phyloP scores from a whole-genome alignment of 2,329 filamentous ascomycete genomes.

The Hymenotorrendiella dingleyae region DNA sequence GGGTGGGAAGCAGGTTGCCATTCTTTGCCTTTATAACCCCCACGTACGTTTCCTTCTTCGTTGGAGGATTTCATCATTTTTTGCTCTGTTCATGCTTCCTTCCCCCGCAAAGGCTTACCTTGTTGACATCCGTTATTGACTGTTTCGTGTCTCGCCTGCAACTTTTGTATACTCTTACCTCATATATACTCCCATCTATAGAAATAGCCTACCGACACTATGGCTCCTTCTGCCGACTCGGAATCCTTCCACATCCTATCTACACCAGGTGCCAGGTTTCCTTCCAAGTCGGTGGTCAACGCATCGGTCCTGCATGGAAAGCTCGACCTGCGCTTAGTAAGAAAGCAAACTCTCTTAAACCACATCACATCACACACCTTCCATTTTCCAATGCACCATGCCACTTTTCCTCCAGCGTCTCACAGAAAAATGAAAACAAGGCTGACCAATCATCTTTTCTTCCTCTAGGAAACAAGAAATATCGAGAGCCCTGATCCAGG shows the following conservation, averaged over 20 bases:
- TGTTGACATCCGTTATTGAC: constrained; percentile 8
- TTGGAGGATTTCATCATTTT: constrained; percentile 9
- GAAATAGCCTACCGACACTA: constrained; percentile 7
- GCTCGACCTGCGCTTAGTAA: constrained; percentile 51
- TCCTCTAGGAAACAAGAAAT: constrained; percentile 42
- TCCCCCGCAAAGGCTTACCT: constrained; percentile 13
- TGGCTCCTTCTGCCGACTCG: constrained; percentile 19
- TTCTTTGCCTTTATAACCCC: constrained; percentile 9
- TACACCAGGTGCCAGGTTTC: constrained; percentile 4
- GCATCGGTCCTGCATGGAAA: constrained; percentile 54
- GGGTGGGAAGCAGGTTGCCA: constrained; percentile 1
- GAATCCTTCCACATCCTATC: constrained; percentile 8
- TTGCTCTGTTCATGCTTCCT: constrained; percentile 3
- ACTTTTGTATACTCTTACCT: not conserved
- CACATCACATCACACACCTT: not conserved
- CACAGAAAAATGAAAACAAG: not conserved
- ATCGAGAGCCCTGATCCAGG: constrained; percentile 36
- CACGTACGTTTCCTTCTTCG: constrained; percentile 12
- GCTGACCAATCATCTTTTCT: constrained; percentile 12
- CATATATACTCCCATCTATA: constrained; percentile 2
- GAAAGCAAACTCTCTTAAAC: constrained; percentile 16
- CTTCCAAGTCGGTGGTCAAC: constrained; percentile 33
- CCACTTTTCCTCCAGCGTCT: not conserved
- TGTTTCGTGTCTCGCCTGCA: constrained; percentile 1
- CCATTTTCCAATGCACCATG: not conserved